Conservation (phyloP, 306 rosid species). For the Albizia julibrissin region DNA sequence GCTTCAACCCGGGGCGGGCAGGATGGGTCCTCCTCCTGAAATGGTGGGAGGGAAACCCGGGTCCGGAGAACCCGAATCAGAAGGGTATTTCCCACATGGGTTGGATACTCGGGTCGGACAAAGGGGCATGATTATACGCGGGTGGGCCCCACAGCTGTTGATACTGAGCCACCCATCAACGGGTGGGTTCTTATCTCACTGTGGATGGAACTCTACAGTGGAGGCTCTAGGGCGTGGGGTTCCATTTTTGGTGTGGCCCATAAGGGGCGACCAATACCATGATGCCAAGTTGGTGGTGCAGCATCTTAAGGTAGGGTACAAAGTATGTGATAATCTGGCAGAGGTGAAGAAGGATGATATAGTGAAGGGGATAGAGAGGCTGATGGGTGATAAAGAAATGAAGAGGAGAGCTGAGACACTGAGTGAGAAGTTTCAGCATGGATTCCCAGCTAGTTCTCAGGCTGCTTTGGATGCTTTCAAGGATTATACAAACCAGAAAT, state of each 20-base stretch:
- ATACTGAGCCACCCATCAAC: conserved; percentile 77
- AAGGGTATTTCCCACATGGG: conserved; percentile 50
- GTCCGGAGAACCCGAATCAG: not conserved
- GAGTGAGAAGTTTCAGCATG: conserved; percentile 43
- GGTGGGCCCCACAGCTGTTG: conserved; percentile 80
- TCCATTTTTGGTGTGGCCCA: conserved; percentile 72
- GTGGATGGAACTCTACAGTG: conserved; percentile 74
- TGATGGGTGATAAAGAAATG: conserved; percentile 49
- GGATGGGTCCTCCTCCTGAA: conserved; percentile 36
- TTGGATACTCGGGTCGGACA: conserved; percentile 43
- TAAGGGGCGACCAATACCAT: conserved; percentile 60
- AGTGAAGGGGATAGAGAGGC: conserved; percentile 44
- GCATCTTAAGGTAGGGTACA: conserved; percentile 55
- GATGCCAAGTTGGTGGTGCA: conserved; percentile 55
- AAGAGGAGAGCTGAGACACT: conserved; percentile 37
- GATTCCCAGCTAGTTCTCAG: conserved; percentile 50
- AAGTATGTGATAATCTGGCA: conserved; percentile 35
- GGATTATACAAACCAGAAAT: not conserved
- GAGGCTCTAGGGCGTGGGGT: conserved; percentile 67
- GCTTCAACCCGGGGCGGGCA: conserved; percentile 48
- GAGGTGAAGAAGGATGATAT: conserved; percentile 47
- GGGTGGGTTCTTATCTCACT: conserved; percentile 72
- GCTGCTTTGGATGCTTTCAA: conserved; percentile 52
- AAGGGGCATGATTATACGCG: conserved; percentile 62
- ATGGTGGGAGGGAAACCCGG: not conserved